phyloP scores from a whole-genome alignment of 2,329 filamentous ascomycete species.

The Aspergillus pseudotamarii region DNA sequence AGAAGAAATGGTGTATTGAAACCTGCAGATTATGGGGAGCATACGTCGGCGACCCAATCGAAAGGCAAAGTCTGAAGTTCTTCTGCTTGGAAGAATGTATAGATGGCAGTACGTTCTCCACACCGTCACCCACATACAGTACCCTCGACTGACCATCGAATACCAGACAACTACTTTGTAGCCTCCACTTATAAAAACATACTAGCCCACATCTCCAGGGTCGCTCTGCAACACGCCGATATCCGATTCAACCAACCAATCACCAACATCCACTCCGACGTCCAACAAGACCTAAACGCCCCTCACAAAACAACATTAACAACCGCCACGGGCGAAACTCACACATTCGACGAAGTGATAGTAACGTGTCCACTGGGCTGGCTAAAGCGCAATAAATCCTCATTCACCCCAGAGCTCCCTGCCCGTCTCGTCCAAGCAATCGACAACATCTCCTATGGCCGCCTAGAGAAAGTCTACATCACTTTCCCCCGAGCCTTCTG shows the following conservation, averaged over 20 bases:
- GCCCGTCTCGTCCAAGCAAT: constrained; percentile 48
- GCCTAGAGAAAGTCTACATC: constrained; percentile 57
- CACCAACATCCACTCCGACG: constrained; percentile 38
- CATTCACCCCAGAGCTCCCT: constrained; percentile 51
- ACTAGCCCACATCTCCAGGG: constrained; percentile 54
- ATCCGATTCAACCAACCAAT: constrained; percentile 53
- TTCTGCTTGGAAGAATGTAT: constrained; percentile 69
- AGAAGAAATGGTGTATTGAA: constrained; percentile 54
- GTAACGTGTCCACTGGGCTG: constrained; percentile 57
- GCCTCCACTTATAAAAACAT: constrained; percentile 63
- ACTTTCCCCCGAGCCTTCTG: constrained; percentile 79
- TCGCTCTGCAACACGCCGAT: constrained; percentile 51
- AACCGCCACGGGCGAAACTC: constrained; percentile 37
- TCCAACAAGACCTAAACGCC: constrained; percentile 17
- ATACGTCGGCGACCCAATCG: constrained; percentile 63
- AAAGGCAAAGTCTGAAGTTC: constrained; percentile 64
- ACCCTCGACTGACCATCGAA: neutral
- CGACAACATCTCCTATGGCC: constrained; percentile 50
- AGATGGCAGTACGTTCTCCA: constrained; percentile 55
- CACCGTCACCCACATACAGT: neutral
- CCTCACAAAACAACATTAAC: constrained; percentile 50
- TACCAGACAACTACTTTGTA: constrained; percentile 62
- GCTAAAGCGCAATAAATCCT: constrained; percentile 51
- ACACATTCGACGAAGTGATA: constrained; percentile 55
- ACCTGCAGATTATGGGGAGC: constrained; percentile 65